Conservation (phyloP, 345 rosid genomes). For the Alliaria petiolata region DNA sequence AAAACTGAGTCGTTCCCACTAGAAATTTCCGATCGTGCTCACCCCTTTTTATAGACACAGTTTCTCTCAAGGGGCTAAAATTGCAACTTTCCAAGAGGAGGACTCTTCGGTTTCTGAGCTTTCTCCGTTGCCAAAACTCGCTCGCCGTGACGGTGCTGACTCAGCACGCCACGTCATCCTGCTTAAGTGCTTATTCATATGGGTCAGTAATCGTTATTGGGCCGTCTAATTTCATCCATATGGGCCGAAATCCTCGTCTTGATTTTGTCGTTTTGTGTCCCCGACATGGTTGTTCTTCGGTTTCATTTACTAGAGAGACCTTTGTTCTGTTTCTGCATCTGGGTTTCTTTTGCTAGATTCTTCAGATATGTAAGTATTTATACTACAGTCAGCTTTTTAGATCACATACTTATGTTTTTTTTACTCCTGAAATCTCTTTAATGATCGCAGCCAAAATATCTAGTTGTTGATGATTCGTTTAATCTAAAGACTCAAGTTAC, state of each 20-base stretch:
- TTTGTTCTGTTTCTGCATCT: neutral
- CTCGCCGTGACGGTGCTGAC: constrained; percentile 7
- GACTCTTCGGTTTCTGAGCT: constrained; percentile 24
- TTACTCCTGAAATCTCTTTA: neutral
- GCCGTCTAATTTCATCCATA: neutral
- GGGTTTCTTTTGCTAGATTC: neutral
- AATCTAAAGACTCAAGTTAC: neutral
- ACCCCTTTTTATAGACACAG: neutral
- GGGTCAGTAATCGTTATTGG: neutral
- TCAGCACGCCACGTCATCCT: neutral
- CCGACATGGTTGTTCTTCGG: neutral
- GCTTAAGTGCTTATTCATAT: neutral
- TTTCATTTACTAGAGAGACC: neutral
- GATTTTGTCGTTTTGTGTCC: neutral
- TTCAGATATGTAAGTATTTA: neutral
- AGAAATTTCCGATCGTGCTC: neutral
- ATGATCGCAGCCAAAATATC: neutral
- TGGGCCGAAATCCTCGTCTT: no score
- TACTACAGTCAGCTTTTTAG: neutral
- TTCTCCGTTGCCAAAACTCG: no score
- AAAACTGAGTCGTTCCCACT: neutral
- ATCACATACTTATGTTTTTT: neutral
- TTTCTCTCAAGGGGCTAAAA: neutral
- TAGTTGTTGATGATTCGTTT: neutral
- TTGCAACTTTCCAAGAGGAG: neutral